These are phyloP conservation scores for Sechiopsis laciniata DNA, from an alignment of 306 rosid genomes.

Conservation along the genomic window DNA sequence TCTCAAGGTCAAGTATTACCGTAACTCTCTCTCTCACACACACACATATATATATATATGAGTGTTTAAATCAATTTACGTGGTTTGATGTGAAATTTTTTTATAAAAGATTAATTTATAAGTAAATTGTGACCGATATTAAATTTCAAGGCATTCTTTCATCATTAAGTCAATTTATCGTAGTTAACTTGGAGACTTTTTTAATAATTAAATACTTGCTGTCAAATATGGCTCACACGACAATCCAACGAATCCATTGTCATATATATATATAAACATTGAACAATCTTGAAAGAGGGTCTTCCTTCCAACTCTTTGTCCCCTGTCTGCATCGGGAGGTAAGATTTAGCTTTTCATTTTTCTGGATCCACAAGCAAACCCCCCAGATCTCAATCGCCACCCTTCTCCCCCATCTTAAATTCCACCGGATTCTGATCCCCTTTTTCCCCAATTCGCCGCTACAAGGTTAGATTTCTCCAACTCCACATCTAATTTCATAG, in stretches of 20 bases:
- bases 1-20: too few species aligned
- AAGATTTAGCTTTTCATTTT: neutral
- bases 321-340: conserved; percentile 15
- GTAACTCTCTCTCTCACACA: too few species aligned
- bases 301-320: conserved; percentile 1
- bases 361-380: conserved; percentile 24
- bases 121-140: too few species aligned
- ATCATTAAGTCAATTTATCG: too few species aligned
- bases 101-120: too few species aligned
- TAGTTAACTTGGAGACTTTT: too few species aligned
- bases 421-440: neutral
- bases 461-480: neutral
- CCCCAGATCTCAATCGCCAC: conserved; percentile 19
- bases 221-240: neutral
- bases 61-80: too few species aligned
- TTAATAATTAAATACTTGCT: too few species aligned
- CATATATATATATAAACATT: neutral
- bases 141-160: too few species aligned
- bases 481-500: neutral
- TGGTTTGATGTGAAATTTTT: too few species aligned
- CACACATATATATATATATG: too few species aligned
- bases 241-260: conserved; percentile 1
- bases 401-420: neutral
- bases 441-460: neutral
- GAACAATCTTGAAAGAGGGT: conserved; percentile 3